phyloP scores from a whole-genome alignment of 2,329 filamentous ascomycete genomes.

The Lachnum nothofagi region DNA sequence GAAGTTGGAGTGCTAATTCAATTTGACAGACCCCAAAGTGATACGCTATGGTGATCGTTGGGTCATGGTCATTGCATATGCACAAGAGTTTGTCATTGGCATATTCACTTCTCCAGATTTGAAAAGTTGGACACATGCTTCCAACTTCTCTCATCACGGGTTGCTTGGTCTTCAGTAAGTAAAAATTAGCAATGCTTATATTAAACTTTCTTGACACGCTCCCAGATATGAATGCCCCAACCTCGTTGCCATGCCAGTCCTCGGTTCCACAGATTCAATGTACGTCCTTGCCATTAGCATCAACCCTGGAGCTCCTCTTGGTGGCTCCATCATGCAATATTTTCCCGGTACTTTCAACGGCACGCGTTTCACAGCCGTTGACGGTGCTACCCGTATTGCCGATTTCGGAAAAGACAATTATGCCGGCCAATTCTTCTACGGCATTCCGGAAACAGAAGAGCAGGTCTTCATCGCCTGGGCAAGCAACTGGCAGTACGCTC shows the following conservation, averaged over 20 bases:
- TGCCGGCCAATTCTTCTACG: slow-evolving; percentile 53
- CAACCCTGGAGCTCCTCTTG: slow-evolving; percentile 53
- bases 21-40: slow-evolving; percentile 61
- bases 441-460: slow-evolving; percentile 34
- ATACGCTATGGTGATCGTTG: slow-evolving; percentile 52
- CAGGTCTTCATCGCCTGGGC: slow-evolving; percentile 47
- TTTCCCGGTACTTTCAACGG: slow-evolving; percentile 58
- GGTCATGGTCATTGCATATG: slow-evolving; percentile 53
- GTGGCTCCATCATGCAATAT: slow-evolving; percentile 52
- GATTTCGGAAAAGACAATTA: slow-evolving; percentile 51
- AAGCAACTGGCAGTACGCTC: slow-evolving; percentile 55
- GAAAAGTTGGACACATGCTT: slow-evolving; percentile 51
- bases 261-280: slow-evolving; percentile 28
- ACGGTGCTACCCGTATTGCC: slow-evolving; percentile 38
- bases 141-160: slow-evolving; percentile 56
- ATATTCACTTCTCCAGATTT: slow-evolving; percentile 57
- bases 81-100: slow-evolving; percentile 52
- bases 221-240: slow-evolving; percentile 53
- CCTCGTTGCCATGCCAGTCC: slow-evolving; percentile 50
- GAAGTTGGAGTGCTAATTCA: too few relatives aligned
- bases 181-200: too few relatives aligned
- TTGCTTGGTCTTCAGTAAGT: slow-evolving; percentile 31
- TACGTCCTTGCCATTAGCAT: slow-evolving; percentile 48
- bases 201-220: too few relatives aligned
- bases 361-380: slow-evolving; percentile 50